Conservation (phyloP, 31 red algal genomes). For the Asparagopsis taxiformis region DNA sequence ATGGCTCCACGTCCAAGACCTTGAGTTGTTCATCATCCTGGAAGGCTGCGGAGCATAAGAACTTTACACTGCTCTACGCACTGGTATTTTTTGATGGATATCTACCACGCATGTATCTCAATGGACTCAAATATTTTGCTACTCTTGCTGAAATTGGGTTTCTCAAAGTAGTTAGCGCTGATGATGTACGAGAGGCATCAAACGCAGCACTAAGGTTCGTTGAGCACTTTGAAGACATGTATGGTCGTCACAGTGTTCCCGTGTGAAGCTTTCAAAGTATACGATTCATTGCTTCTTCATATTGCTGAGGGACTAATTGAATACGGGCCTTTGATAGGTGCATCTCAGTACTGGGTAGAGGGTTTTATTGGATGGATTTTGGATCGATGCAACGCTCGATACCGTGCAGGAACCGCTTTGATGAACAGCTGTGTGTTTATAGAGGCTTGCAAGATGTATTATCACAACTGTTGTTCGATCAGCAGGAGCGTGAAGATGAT, state of each 20-base stretch:
- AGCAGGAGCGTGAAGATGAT: too few species aligned
- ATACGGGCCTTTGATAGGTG: conserved; percentile 6
- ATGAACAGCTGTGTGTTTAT: too few species aligned
- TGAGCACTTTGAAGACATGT: conserved; percentile 14
- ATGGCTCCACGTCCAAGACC: neutral
- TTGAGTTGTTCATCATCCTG: conserved; percentile 3
- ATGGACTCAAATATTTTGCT: neutral
- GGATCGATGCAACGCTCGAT: neutral
- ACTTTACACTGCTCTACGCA: neutral
- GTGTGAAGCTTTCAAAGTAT: conserved; percentile 16
- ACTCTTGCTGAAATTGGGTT: conserved; percentile 11
- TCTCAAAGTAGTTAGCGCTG: neutral
- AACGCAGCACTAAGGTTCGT: neutral
- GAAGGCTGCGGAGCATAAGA: conserved; percentile 28
- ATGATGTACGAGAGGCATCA: neutral
- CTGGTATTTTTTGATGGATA: conserved; percentile 20
- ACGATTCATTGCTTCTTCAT: conserved; percentile 23
- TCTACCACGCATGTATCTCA: neutral
- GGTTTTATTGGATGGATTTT: conserved; percentile 10
- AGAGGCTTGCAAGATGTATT: too few species aligned
- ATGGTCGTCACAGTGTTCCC: neutral
- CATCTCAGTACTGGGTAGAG: conserved; percentile 6
- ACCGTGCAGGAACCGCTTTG: too few species aligned
- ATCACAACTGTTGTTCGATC: too few species aligned
- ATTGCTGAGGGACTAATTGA: neutral